Percentiles rank a stretch among this genome's conserved stretches.
Conservation (phyloP, 2,329 filamentous ascomycete genomes). For the Elsinoe arachidis region DNA sequence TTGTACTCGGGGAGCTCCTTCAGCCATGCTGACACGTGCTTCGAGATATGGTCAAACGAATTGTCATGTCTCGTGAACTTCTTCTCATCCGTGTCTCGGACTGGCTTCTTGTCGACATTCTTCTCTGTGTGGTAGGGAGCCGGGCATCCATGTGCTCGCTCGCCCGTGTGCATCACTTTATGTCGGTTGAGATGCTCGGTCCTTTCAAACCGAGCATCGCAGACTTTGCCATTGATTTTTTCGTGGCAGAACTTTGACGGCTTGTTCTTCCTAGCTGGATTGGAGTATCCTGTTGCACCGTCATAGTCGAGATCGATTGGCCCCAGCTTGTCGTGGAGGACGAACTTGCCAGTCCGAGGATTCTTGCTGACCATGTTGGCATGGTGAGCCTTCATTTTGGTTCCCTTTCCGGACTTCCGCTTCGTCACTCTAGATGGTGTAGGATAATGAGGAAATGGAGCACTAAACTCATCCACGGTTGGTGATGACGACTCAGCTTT, state of each 20-base stretch:
- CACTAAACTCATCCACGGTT: background rate
- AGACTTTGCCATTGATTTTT: background rate
- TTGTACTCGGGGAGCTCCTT: background rate
- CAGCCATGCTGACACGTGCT: background rate
- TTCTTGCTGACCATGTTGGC: background rate
- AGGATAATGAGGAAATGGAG: background rate
- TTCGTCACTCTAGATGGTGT: background rate
- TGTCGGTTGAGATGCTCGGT: constrained; percentile 5
- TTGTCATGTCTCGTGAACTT: background rate
- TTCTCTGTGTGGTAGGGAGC: background rate
- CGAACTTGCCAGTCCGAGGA: background rate
- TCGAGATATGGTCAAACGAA: background rate
- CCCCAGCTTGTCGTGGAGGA: background rate
- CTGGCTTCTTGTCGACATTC: too few species aligned
- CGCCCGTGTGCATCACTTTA: background rate
- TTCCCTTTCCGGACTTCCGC: background rate
- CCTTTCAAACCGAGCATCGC: background rate
- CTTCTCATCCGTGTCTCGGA: background rate
- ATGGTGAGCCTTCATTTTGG: background rate
- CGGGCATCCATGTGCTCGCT: background rate
- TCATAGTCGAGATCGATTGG: background rate
- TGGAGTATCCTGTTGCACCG: background rate
- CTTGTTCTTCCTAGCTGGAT: background rate
- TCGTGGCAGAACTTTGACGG: background rate
- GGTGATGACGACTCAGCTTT: background rate